These are phyloP conservation scores for Fraxinus paxiana DNA, from an alignment of 305 asterid genomes.

Conservation along the genomic window DNA sequence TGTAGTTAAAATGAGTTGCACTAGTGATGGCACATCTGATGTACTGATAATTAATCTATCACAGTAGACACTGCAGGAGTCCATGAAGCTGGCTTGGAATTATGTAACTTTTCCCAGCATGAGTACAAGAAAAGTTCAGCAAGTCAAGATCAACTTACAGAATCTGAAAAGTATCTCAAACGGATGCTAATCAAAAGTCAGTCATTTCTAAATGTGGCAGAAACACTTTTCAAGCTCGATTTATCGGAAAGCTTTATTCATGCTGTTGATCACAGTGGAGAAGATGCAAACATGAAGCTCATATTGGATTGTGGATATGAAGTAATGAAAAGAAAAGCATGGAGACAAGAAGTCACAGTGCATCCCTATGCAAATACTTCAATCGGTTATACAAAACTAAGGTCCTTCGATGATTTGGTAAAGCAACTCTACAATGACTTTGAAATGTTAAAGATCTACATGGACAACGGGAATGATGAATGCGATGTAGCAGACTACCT, in stretches of 20 bases:
- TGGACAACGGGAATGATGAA: constrained; percentile 42
- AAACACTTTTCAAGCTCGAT: constrained; percentile 80
- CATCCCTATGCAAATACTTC: constrained; percentile 36
- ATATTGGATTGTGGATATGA: constrained; percentile 59
- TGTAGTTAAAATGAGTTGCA: not conserved
- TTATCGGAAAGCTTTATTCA: constrained; percentile 59
- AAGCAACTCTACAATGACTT: constrained; percentile 56
- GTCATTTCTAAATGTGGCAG: constrained; percentile 65
- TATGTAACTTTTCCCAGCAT: constrained; percentile 9
- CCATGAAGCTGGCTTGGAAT: constrained; percentile 26
- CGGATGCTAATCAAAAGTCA: constrained; percentile 57
- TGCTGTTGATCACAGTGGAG: constrained; percentile 37
- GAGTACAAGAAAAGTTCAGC: constrained; percentile 6
- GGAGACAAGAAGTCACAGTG: constrained; percentile 39
- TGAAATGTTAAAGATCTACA: constrained; percentile 43
- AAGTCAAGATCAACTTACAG: constrained; percentile 57
- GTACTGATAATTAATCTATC: not conserved
- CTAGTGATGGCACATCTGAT: not conserved
- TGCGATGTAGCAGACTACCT: constrained; percentile 43
- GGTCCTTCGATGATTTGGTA: constrained; percentile 60
- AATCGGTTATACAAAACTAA: constrained; percentile 24
- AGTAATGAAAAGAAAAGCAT: constrained; percentile 65
- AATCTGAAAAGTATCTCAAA: constrained; percentile 62
- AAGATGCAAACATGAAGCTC: constrained; percentile 42
- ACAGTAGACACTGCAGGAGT: constrained; percentile 27